These are phyloP conservation scores for Dendrobium huoshanense DNA, from an alignment of 106 monocot genomes.

Conservation along the genomic window DNA sequence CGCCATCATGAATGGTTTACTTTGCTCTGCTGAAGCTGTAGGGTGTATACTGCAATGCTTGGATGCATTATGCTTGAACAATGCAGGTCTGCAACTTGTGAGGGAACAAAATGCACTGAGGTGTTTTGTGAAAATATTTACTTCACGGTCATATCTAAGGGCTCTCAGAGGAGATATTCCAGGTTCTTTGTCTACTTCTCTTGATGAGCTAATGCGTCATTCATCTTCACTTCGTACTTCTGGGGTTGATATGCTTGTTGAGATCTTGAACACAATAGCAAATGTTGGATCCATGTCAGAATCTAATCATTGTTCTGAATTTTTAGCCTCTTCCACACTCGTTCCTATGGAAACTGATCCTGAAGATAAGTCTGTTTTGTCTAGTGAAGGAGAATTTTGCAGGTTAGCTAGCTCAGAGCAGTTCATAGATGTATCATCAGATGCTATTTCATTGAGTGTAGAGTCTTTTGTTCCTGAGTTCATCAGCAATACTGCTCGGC, in stretches of 20 bases:
- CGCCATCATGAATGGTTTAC: constrained; percentile 43
- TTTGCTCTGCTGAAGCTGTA: constrained; percentile 56
- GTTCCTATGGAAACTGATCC: constrained; percentile 52
- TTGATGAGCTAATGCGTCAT: constrained; percentile 75
- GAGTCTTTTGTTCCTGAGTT: constrained; percentile 64
- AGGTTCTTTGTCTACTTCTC: constrained; percentile 45
- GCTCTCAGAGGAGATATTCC: constrained; percentile 46
- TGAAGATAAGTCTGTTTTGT: constrained; percentile 17
- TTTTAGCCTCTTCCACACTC: constrained; percentile 2
- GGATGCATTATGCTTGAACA: constrained; percentile 72
- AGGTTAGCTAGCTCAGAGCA: constrained; percentile 26
- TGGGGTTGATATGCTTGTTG: constrained; percentile 73
- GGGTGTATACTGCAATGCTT: constrained; percentile 64
- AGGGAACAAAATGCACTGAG: constrained; percentile 53
- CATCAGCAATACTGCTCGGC: constrained; percentile 46
- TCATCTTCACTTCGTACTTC: constrained; percentile 45
- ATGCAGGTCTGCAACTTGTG: constrained; percentile 55
- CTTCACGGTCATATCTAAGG: constrained; percentile 49
- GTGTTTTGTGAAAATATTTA: constrained; percentile 77
- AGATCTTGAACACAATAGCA: constrained; percentile 47
- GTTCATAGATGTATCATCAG: constrained; percentile 25
- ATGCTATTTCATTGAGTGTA: constrained; percentile 14
- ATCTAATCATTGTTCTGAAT: constrained; percentile 17
- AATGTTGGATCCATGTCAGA: constrained; percentile 40
- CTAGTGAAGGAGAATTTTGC: constrained; percentile 13